Evolutionary conservation across 192 early-diverging fungal species (phyloP), one percentile per base, ranked within the genome.

Genomic region (Linnemannia exigua): DNA sequence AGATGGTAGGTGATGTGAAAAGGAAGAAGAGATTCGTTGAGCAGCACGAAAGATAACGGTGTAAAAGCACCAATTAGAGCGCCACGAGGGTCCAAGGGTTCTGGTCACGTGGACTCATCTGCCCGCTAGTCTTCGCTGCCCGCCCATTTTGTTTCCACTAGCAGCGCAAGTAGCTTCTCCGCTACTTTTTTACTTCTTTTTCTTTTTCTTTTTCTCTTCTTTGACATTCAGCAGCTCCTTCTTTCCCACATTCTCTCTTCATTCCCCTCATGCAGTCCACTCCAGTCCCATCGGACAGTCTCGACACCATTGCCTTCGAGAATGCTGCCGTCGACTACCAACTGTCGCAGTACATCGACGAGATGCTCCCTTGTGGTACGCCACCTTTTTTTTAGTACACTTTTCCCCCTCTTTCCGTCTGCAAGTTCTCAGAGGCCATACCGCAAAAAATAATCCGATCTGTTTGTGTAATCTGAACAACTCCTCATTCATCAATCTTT

Each of bases 281-380:
- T 46, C 1, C 47, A 25, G 19, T 31, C 61, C 20, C 20, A 46
- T 48, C 76, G 54, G 31, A 51, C 52, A 72, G 72, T 33, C 78
- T 80, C 28, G 75, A 86, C 70, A 86, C 84, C 0, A 86, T 86
- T 46, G 84, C 84, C 72, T 86, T 86, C 70, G 84, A 86, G 66
- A 86, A 86, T 86, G 84, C 84, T n/a, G 84, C 84, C 8, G 84
- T 86, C 67, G 84, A 86, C 35, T 80, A 86, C 75, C 84, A 86
- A 41, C 70, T 86, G 31, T 86, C 84, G 22, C 84, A 86, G 54
- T 85, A 79, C 74, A 85, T 85, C 44, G 82, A 85, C 74, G 82
- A 85, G 77, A 85, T 85, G 84, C 78, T 86, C 28, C 84, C 84
- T 0, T 86, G 84, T 77, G 84, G 84, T 86, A 77, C 36, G 71